Base-by-base conservation (phyloP, 306 rosid species). In the Sophora flavescens region DNA sequence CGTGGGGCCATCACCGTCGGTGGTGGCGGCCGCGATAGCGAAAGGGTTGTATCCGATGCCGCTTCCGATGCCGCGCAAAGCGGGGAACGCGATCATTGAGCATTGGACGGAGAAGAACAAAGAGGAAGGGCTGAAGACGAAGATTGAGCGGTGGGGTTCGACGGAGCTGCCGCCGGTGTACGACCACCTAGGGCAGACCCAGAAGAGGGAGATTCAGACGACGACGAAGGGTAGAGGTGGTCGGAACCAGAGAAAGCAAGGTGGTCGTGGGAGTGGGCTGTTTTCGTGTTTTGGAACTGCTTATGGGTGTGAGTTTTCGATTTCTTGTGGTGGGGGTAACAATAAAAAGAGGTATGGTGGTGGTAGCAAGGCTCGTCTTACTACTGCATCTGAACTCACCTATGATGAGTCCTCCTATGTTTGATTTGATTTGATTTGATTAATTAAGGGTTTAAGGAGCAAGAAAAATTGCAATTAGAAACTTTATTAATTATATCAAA, bases 201-300 rank as follows among this genome's bases (percentile, higher is more conserved):
- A 18, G 0, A 60, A 30, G 69, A 30, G 11, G 47, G 10, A 30
- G 41, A 68, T 22, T 22, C 0, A 2, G 33, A 33, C 74, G 6
- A 12, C 10, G 1, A 59, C 66, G 2, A 62, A 48, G 41, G 79
- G 56, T 1, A 56, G 17, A 35, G 64, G 74, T 57, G 7, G 22
- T 22, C 22, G 10, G 22, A 30, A 80, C 26, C 41, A 68, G 13
- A 63, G 16, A 52, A 13, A 26, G 13, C 33, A 15, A 17, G 51
- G 33, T 1, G 13, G 28, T 1, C 18, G 33, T n/a, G 56, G 80
- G 0, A 52, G 33, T 2, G 89, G 93, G 7, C 50, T 88, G 85
- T 89, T 91, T 75, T 91, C 98, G 6, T 93, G 98, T 79, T 93
- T 93, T 5, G 93, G 96, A 0, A 83, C 80, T 0, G 92, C 87